Evolutionary conservation across 805 yeast species (phyloP), one percentile per base, ranked within the genome.

Genomic region (Candida pseudofarinosa): DNA sequence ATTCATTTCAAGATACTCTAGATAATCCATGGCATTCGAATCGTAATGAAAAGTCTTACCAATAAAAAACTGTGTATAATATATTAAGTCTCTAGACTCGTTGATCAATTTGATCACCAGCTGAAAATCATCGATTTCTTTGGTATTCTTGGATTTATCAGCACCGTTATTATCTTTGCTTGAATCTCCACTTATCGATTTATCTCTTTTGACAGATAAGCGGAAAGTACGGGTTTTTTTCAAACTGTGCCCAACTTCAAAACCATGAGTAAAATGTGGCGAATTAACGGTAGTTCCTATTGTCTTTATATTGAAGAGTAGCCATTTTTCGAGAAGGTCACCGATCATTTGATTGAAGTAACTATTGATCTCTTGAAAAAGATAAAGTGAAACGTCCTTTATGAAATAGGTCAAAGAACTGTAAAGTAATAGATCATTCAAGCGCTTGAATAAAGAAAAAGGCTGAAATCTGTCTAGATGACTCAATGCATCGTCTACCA

Each of bases 371-470:
- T 62, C 65, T 6, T 56, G 46, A 57, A 74, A 85, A 3, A 76
- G 73, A 2, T 60, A 60, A 0, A 63, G 60, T 2, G 85, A 77
- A 3, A 79, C 65, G 39, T 78, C 79, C 48, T 81, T 85, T 17
- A 83, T 71, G 53, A 83, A 69, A 45, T 48, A 62, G 4, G 69
- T 59, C 12, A 69, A 49, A 2, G 71, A 65, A 2, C 65, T 52
- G 45, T 62, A 69, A 2, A 62, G 56, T 19, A 56, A 49, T 16
- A 52, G 59, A 18, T 57, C 56, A 49, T 52, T 67, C 47, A 59
- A 60, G 52, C 46, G 63, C 14, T 43, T 41, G 46, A 56, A 44
- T 19, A 67, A 23, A 6, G 46, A 33, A 41, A 51, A 41, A 33
- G 63, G 55, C 35, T 51, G 51, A 32, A 67, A 49, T 30, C 48